A percentile compares a stretch with the other conserved stretches of the same genome.
These are phyloP conservation scores for Camellia lanceoleosa DNA, from an alignment of 148 eudicot genomes.

Conservation along the genomic window DNA sequence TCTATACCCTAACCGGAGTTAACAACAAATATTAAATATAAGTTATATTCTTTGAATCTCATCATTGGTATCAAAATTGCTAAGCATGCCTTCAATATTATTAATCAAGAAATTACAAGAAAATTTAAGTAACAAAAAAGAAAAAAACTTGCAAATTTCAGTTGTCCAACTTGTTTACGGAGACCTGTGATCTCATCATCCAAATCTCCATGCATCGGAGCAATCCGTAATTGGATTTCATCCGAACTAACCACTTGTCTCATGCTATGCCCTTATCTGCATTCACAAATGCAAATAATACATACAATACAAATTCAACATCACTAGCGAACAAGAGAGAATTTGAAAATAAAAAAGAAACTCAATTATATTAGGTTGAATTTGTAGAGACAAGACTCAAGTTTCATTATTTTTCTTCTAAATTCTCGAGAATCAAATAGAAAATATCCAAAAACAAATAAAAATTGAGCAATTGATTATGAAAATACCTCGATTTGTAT, in stretches of 20 bases:
- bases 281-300: constrained; percentile 3
- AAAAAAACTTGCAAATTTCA: constrained; percentile 44
- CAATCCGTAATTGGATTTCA: constrained; percentile 72
- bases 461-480: background rate
- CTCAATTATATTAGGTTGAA: background rate
- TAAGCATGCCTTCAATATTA: background rate
- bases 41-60: background rate
- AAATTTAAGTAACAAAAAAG: background rate
- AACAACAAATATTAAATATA: background rate
- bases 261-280: constrained; percentile 72
- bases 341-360: background rate
- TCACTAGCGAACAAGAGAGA: background rate
- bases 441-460: background rate
- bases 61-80: background rate
- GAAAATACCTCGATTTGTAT: constrained; percentile 53
- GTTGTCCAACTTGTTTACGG: constrained; percentile 59
- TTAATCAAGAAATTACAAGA: background rate
- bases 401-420: background rate
- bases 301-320: background rate
- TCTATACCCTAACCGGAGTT: background rate
- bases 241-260: constrained; percentile 48
- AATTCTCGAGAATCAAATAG: background rate
- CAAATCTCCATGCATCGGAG: constrained; percentile 73
- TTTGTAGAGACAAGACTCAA: background rate
- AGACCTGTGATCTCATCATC: constrained; percentile 75